Evolutionary conservation across 371 early-diverging fungal genomes (phyloP).

Genomic region (Mortierella sp.): DNA sequence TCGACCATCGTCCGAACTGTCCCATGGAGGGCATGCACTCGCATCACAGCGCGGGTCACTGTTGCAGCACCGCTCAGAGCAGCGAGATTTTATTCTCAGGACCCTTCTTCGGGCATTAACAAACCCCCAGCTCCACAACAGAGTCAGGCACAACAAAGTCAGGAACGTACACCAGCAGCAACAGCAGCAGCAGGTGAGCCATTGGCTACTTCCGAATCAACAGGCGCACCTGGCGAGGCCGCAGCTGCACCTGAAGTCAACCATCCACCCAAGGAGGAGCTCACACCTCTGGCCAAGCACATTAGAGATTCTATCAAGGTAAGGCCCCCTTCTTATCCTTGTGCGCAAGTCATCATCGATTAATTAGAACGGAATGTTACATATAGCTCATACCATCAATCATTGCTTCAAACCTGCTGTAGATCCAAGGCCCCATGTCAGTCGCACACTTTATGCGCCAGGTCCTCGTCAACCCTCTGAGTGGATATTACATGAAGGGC

Average conservation of each 20-base stretch:
- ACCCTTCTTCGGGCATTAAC: conserved; percentile 14
- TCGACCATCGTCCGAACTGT: conserved; percentile 13
- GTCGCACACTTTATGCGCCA: conserved; percentile 91
- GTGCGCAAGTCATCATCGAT: neutral
- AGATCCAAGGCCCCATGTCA: conserved; percentile 89
- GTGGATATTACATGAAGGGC: conserved; percentile 93
- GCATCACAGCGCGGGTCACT: conserved; percentile 6
- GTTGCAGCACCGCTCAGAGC: neutral
- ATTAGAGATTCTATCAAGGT: conserved; percentile 75
- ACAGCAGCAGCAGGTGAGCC: neutral
- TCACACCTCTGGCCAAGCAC: conserved; percentile 73
- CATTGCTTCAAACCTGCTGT: conserved; percentile 15
- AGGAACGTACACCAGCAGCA: neutral
- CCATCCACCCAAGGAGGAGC: conserved; percentile 62
- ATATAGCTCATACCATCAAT: neutral
- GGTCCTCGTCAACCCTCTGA: conserved; percentile 87
- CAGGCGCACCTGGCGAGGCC: neutral
- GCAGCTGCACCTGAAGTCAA: neutral
- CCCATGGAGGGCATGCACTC: conserved; percentile 31
- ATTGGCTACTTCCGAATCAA: neutral
- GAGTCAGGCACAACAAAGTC: neutral
- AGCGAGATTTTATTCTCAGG: conserved; percentile 24
- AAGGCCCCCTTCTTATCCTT: neutral
- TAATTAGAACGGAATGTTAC: neutral
- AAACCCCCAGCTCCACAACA: neutral